Percentiles rank a stretch among this genome's conserved stretches.
These are phyloP conservation scores for Ilex asprella DNA, from an alignment of 257 asterid species.

Conservation along the genomic window DNA sequence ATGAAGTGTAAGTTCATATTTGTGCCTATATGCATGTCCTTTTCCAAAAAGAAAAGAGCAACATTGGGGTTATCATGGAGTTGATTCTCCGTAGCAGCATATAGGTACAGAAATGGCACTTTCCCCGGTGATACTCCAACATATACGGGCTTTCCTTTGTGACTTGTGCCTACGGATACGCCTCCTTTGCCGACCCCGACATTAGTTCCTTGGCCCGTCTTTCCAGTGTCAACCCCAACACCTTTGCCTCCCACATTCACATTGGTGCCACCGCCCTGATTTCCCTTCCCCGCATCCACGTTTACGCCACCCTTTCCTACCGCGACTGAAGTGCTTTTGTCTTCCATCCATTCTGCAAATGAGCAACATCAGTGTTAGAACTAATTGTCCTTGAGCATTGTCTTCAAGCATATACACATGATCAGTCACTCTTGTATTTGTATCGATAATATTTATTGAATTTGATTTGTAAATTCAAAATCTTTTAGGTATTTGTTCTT, in stretches of 20 bases:
- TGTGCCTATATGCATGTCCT: constrained; percentile 50
- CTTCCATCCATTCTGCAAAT: constrained; percentile 42
- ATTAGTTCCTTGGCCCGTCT: constrained; percentile 3
- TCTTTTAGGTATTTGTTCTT: no score
- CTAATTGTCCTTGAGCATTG: no score
- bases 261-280: not conserved
- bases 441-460: no score
- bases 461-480: no score
- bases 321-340: constrained; percentile 26
- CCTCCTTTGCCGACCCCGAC: not conserved
- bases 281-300: not conserved
- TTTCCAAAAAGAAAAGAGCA: constrained; percentile 64
- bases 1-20: constrained; percentile 46
- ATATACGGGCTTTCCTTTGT: no score
- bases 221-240: constrained; percentile 17
- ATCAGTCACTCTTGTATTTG: no score
- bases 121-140: no score
- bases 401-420: no score
- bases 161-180: no score
- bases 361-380: not conserved
- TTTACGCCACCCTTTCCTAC: no score
- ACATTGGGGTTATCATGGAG: constrained; percentile 52
- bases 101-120: no score
- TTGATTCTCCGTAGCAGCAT: constrained; percentile 58
- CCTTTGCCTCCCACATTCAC: constrained; percentile 19